Conservation (phyloP, 75 land plant species). For the Pseudotsuga menziesii region DNA sequence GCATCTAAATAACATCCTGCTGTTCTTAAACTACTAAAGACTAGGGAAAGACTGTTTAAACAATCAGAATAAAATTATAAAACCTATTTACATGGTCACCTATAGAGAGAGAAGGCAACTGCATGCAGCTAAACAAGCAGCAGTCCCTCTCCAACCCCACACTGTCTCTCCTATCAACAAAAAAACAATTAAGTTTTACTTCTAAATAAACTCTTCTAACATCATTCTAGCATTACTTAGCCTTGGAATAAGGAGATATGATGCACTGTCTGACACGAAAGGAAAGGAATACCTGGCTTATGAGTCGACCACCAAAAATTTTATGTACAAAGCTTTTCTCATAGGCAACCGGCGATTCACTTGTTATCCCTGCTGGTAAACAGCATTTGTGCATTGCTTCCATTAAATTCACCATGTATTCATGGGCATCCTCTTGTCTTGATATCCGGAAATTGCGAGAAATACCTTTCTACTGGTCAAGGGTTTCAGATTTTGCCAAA, state of each 20-base stretch:
- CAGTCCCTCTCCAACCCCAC: too few species aligned
- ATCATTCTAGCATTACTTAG: neutral
- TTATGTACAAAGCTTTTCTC: slow-evolving; percentile 81
- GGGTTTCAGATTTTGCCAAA: slow-evolving; percentile 11
- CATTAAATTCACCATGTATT: slow-evolving; percentile 82
- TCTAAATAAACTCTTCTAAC: neutral
- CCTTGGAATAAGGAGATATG: neutral
- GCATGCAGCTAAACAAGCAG: too few species aligned
- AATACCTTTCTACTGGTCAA: slow-evolving; percentile 48
- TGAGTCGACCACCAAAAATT: slow-evolving; percentile 88
- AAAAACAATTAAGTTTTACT: too few species aligned
- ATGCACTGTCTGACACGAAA: neutral
- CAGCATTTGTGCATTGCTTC: slow-evolving; percentile 95
- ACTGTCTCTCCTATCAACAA: too few species aligned
- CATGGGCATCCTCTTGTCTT: slow-evolving; percentile 96
- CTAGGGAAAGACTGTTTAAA: too few species aligned
- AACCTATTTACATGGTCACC: neutral
- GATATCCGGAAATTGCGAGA: slow-evolving; percentile 62
- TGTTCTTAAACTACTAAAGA: neutral
- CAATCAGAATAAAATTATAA: neutral
- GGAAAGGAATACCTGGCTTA: slow-evolving; percentile 64
- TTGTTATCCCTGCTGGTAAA: slow-evolving; percentile 57
- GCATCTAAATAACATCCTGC: neutral
- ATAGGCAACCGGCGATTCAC: slow-evolving; percentile 61
- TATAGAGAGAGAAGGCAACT: neutral